Percentiles rank a stretch among this genome's conserved stretches.
Evolutionary conservation across 2,329 filamentous ascomycete genomes (phyloP).

Genomic region (Lecanicillium sp.): DNA sequence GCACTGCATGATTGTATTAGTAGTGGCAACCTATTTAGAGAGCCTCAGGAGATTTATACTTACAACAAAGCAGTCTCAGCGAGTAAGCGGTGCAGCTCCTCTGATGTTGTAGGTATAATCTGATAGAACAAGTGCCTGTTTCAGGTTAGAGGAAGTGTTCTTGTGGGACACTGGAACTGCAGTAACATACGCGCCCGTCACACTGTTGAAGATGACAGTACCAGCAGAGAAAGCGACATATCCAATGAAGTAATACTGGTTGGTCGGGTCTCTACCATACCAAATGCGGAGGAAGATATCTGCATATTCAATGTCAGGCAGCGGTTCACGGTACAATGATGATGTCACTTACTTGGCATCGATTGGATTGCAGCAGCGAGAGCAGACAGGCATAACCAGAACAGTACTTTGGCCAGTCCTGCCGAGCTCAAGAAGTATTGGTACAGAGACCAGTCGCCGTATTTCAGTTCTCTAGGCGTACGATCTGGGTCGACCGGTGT

Average conservation of each 20-base stretch:
- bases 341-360: background rate
- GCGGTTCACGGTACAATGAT: too few relatives aligned
- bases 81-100: background rate
- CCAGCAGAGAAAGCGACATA: background rate
- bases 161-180: too few relatives aligned
- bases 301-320: too few relatives aligned
- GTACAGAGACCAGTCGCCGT: background rate
- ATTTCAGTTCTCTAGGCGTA: background rate
- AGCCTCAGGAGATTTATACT: too few relatives aligned
- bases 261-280: background rate
- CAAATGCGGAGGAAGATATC: conserved; percentile 9
- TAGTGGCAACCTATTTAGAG: too few relatives aligned
- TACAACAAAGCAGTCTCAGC: background rate
- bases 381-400: background rate
- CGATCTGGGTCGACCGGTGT: background rate
- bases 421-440: background rate
- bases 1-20: too few relatives aligned
- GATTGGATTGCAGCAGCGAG: background rate
- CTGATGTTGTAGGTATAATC: background rate
- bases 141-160: background rate
- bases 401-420: background rate
- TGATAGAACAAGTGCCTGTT: background rate
- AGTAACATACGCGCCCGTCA: background rate
- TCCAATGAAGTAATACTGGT: conserved; percentile 3
- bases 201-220: background rate